Conservation (phyloP, 2,329 filamentous ascomycete genomes). For the Geosmithia putterillii region DNA sequence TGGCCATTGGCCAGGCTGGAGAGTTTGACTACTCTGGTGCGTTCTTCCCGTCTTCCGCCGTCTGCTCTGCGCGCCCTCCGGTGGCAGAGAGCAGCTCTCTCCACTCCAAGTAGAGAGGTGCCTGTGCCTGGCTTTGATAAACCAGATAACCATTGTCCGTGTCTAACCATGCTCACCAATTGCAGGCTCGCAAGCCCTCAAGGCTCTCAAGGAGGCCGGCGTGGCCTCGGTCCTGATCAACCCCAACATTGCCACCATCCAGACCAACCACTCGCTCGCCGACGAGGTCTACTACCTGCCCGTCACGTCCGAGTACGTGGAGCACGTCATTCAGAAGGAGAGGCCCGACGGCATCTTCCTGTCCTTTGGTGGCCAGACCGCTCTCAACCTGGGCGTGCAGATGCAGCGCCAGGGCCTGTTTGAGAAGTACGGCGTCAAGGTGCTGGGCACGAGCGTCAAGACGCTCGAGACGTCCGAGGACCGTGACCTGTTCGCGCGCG, state of each 20-base stretch:
- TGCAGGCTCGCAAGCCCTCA: constrained; percentile 84
- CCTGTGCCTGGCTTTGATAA: constrained; percentile 9
- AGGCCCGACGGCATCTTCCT: constrained; percentile 94
- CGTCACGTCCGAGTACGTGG: constrained; percentile 94
- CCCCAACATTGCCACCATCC: constrained; percentile 96
- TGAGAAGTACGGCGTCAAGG: constrained; percentile 88
- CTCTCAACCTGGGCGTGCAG: constrained; percentile 89
- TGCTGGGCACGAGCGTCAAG: constrained; percentile 87
- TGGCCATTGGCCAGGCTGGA: constrained; percentile 94
- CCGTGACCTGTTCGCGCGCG: constrained; percentile 89
- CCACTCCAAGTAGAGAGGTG: no score
- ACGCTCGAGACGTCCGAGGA: constrained; percentile 93
- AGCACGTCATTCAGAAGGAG: constrained; percentile 94
- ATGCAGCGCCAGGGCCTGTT: constrained; percentile 96
- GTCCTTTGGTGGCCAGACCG: constrained; percentile 94
- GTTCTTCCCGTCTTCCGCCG: constrained; percentile 15
- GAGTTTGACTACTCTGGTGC: constrained; percentile 98
- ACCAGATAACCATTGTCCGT: neutral
- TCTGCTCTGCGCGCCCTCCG: neutral
- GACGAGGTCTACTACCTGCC: constrained; percentile 98
- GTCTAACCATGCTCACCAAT: neutral
- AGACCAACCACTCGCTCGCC: constrained; percentile 90
- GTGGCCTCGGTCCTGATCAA: constrained; percentile 90
- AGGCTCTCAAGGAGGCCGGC: constrained; percentile 91
- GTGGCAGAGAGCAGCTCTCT: constrained; percentile 4